These are phyloP conservation scores for Schwanniomyces sp. DNA, from an alignment of 805 yeast genomes.

Conservation along the genomic window DNA sequence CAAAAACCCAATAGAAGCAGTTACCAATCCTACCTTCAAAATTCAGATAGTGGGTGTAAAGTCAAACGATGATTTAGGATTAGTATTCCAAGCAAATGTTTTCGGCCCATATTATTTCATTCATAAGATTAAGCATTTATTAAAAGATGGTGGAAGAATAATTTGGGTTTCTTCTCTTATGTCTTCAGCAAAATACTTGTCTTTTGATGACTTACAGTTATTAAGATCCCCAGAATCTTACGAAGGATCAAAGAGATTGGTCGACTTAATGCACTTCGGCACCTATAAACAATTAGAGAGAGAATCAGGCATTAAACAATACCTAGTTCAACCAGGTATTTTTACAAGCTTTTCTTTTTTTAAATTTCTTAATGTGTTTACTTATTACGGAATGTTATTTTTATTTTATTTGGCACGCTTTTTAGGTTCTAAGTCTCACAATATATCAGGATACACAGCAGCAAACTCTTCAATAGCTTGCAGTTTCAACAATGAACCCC, in stretches of 20 bases:
- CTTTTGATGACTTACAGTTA: slow-evolving; percentile 74
- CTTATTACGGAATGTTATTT: slow-evolving; percentile 82
- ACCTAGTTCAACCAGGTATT: slow-evolving; percentile 91
- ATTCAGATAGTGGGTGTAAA: slow-evolving; percentile 76
- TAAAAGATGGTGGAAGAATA: slow-evolving; percentile 64
- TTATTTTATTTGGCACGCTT: slow-evolving; percentile 81
- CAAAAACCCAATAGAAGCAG: slow-evolving; percentile 70
- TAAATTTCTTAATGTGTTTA: slow-evolving; percentile 71
- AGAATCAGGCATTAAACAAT: slow-evolving; percentile 61
- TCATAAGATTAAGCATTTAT: slow-evolving; percentile 57
- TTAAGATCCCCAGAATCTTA: slow-evolving; percentile 66
- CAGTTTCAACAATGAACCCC: slow-evolving; percentile 52
- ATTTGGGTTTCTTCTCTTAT: slow-evolving; percentile 87
- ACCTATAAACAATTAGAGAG: slow-evolving; percentile 52
- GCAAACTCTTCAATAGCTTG: slow-evolving; percentile 75
- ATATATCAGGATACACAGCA: slow-evolving; percentile 83
- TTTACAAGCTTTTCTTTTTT: slow-evolving; percentile 81
- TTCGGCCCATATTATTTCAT: slow-evolving; percentile 90
- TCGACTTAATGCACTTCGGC: slow-evolving; percentile 80
- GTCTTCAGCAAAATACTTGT: slow-evolving; percentile 72
- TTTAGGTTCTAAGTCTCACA: slow-evolving; percentile 86
- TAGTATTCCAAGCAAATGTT: slow-evolving; percentile 93
- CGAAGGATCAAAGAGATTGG: slow-evolving; percentile 87
- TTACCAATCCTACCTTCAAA: slow-evolving; percentile 86
- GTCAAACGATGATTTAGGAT: slow-evolving; percentile 77